Conservation (phyloP, 768 basidiomycete genomes). For the Cubamyces sp. region DNA sequence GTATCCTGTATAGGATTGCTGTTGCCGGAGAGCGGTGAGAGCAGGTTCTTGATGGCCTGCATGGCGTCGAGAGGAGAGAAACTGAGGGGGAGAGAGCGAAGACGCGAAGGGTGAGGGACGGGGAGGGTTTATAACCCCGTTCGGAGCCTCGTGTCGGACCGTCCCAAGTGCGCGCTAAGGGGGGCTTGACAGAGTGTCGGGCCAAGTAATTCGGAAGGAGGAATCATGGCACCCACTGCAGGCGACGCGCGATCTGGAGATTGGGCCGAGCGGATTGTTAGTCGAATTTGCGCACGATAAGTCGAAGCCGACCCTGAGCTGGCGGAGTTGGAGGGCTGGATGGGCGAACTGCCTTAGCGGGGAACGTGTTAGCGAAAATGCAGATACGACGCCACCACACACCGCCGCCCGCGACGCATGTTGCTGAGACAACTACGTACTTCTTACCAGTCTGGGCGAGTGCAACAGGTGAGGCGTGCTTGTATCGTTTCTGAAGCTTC, state of each 20-base stretch:
- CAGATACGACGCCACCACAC: background rate
- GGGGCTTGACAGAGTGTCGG: conserved; percentile 5
- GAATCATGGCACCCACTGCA: conserved; percentile 4
- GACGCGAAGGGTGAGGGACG: conserved; percentile 21
- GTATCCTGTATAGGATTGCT: conserved; percentile 79
- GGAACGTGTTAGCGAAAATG: conserved; percentile 6
- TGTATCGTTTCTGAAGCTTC: background rate
- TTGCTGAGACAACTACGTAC: conserved; percentile 18
- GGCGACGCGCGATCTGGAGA: conserved; percentile 18
- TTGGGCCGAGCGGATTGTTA: conserved; percentile 3
- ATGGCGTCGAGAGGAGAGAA: conserved; percentile 41
- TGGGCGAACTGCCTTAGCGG: conserved; percentile 9
- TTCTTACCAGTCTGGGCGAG: conserved; percentile 10
- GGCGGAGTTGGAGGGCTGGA: conserved; percentile 11
- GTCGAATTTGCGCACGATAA: conserved; percentile 18
- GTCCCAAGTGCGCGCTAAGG: conserved; percentile 8
- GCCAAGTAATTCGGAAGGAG: conserved; percentile 20
- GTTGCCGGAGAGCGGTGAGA: conserved; percentile 65
- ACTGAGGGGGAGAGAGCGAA: conserved; percentile 22
- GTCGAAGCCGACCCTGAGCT: conserved; percentile 5
- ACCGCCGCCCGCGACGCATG: conserved; percentile 1
- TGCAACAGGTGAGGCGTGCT: conserved; percentile 1
- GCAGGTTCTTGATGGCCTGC: conserved; percentile 71
- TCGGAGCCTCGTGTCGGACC: conserved; percentile 28
- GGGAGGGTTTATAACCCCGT: conserved; percentile 26